phyloP scores from a whole-genome alignment of 768 basidiomycete species.

The Xerocomus spinulosus region DNA sequence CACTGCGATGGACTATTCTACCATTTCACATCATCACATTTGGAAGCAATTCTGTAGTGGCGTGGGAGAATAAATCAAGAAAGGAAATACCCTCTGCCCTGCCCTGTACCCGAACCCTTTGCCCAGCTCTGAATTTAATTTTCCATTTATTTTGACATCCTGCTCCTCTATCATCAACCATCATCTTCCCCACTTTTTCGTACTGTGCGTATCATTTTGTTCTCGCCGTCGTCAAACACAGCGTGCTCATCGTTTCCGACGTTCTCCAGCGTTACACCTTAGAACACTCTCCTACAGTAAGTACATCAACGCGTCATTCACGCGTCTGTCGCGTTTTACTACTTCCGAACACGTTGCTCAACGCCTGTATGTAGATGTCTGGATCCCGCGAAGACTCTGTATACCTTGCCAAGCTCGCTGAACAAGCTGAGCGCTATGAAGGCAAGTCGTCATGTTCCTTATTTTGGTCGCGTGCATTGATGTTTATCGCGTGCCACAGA shows the following conservation, averaged over 20 bases:
- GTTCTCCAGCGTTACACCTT: constrained; percentile 11
- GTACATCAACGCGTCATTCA: constrained; percentile 35
- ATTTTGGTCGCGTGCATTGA: constrained; percentile 12
- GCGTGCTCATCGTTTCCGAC: constrained; percentile 33
- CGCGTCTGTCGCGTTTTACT: constrained; percentile 33
- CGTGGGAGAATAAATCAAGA: constrained; percentile 14
- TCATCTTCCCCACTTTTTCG: constrained; percentile 38
- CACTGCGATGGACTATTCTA: not conserved
- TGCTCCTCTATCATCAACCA: constrained; percentile 44
- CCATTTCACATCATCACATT: constrained; percentile 10
- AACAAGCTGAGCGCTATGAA: constrained; percentile 99
- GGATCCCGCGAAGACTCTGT: constrained; percentile 90
- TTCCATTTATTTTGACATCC: constrained; percentile 47
- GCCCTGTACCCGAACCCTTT: constrained; percentile 61
- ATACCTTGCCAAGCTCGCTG: constrained; percentile 99
- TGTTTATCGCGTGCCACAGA: constrained; percentile 41
- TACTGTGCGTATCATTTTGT: constrained; percentile 38
- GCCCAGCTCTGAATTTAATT: constrained; percentile 69
- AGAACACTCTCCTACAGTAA: constrained; percentile 37
- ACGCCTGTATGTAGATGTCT: constrained; percentile 52
- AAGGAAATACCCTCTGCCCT: constrained; percentile 32
- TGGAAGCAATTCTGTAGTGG: constrained; percentile 17
- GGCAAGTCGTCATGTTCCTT: constrained; percentile 42
- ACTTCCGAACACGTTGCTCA: constrained; percentile 16
- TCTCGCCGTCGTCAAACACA: constrained; percentile 29